Evolutionary conservation across 2,329 filamentous ascomycete genomes (phyloP).

Genomic region (Exophiala calicioides): DNA sequence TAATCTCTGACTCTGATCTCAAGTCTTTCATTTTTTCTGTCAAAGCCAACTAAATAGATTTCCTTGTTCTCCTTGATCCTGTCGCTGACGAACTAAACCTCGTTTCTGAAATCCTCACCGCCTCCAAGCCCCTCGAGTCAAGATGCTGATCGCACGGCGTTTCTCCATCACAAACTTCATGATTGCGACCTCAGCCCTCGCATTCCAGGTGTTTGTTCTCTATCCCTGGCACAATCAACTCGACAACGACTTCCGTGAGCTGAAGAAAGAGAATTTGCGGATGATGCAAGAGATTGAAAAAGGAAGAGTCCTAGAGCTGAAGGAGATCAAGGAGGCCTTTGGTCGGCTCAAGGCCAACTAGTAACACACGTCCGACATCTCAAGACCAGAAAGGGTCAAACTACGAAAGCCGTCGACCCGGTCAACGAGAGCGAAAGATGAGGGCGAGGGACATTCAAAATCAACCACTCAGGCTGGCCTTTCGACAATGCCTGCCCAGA

Average conservation of each 20-base stretch:
- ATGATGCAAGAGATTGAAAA: slow-evolving; percentile 34
- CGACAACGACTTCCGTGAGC: slow-evolving; percentile 60
- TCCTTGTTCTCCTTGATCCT: too few relatives aligned
- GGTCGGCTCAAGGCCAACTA: slow-evolving; percentile 4
- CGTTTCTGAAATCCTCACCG: neutral
- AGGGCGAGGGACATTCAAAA: too few relatives aligned
- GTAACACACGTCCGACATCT: too few relatives aligned
- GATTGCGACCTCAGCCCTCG: slow-evolving; percentile 64
- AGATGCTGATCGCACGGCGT: slow-evolving; percentile 51
- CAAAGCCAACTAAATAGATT: too few relatives aligned
- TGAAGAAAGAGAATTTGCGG: slow-evolving; percentile 59
- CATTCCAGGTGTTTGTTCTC: slow-evolving; percentile 68
- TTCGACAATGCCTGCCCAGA: too few relatives aligned
- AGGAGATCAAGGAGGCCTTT: slow-evolving; percentile 23
- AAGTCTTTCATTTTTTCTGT: too few relatives aligned
- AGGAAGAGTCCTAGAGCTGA: slow-evolving; percentile 13
- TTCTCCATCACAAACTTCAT: slow-evolving; percentile 66
- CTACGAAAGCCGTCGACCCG: too few relatives aligned
- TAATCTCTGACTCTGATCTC: too few relatives aligned
- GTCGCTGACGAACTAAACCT: too few relatives aligned
- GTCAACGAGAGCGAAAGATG: too few relatives aligned
- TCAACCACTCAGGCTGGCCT: too few relatives aligned
- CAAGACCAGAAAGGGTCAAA: too few relatives aligned
- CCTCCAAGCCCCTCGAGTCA: neutral
- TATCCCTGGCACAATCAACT: slow-evolving; percentile 71